Evolutionary conservation across 495 filamentous ascomycete species (phyloP), one percentile per base, ranked within the genome.

Genomic region (Aspergillus homomorphus): DNA sequence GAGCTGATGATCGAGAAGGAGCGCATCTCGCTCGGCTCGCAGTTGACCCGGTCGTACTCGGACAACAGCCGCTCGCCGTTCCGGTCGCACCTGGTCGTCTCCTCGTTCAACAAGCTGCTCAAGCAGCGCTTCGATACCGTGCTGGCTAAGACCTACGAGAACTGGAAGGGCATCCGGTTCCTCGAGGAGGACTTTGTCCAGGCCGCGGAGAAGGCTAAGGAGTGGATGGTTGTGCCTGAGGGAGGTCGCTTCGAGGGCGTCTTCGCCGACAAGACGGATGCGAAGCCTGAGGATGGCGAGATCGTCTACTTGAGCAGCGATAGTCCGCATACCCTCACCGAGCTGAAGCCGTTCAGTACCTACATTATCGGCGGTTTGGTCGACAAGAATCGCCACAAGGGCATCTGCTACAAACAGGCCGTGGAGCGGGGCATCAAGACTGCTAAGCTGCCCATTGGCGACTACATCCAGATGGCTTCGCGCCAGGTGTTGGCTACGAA

Each of bases 311-410:
- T 99, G 9, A 88, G 89, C 21, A 87, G 89, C 45, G 94, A 98
- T 66, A 92, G 89, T 45, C 83, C 87, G 0, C 78, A 96, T 52
- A 96, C 89, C 0, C 73, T 99, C 26, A 83, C 86, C 0, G 78
- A 87, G 48, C 80, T 98, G 22, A 89, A 89, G 70, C 87, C 91
- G 0, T 87, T 91, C 74, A 90, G 86, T 41, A 91, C 83, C 45
- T 99, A 99, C 67, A 89, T 99, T 38, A 89, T 99, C 56, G 94
- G 94, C 19, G 94, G 93, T 0, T 75, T 99, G 23, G 95, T 99
- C 22, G 94, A 99, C 69, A 89, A 88, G 73, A 99, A 99, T 66
- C 80, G 94, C 21, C 84, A 99, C 70, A 99, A 99, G 72, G 92
- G 89, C 1, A 75, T 96, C 14, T 98, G 94, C 76, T 92, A 96